Evolutionary conservation across 2,329 filamentous ascomycete species (phyloP), one percentile per base, ranked within the genome.

Genomic region (Botrytis aclada): DNA sequence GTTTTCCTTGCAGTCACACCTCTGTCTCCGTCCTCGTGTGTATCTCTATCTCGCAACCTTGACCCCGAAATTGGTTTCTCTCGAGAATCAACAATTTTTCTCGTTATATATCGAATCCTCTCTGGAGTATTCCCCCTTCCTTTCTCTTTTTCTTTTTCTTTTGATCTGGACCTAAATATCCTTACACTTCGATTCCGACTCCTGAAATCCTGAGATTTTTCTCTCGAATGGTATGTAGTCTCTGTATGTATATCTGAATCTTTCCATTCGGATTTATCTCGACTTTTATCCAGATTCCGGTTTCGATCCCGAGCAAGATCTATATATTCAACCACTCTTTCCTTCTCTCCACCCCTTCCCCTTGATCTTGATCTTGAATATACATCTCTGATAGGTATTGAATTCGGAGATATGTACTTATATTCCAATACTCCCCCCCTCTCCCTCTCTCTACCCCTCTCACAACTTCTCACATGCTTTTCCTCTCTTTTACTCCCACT

Each of bases 401-500:
- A 37, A 22, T 0, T n/a, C 22, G 34, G 58, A n/a, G 58, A 32
- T 5, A 63, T 37, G 25, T 63, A 70, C 7, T 20, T 22, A 4
- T n/a, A 70, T n/a, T 37, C 8, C 4, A 41, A 9, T 1, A 32
- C 37, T 20, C 29, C n/a, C 10, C 25, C 47, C 14, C 29, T 37
- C 10, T 32, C 47, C 0, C 34, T 34, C 4, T 5, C 3, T 29
- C 32, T n/a, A 1, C 1, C 43, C 12, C 43, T 67, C 16, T 51
- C 45, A 39, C 39, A 18, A 25, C n/a, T 34, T 29, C 63, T 34
- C 63, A 43, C 16, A 43, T 18, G 2, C 10, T 25, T 54, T 20
- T 10, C 65, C 29, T 14, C n/a, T 85, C 87, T 60, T 87, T 98
- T 60, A 89, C 92, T 10, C 93, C 91, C 8, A 94, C 90, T n/a